Conservation (phyloP, 1,284 basidiomycete genomes). For the Apiotrichum mycotoxinovorans region DNA sequence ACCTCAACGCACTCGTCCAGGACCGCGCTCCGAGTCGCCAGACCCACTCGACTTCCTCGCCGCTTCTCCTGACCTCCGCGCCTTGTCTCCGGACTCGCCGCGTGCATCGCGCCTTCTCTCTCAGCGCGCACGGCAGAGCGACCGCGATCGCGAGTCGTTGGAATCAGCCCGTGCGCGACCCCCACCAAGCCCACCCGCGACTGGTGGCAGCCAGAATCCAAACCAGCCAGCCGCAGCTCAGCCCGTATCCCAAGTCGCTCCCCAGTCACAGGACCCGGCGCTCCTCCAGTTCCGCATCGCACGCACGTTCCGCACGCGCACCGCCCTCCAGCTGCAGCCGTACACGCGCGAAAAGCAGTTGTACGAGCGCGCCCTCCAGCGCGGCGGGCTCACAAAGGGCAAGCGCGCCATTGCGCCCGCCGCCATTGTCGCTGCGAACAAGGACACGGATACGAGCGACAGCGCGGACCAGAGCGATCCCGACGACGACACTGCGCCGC, state of each 20-base stretch:
- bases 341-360: slow-evolving; percentile 46
- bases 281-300: slow-evolving; percentile 42
- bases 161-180: background rate
- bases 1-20: too few species aligned
- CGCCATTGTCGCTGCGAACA: slow-evolving; percentile 1
- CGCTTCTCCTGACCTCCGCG: background rate
- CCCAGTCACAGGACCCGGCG: slow-evolving; percentile 26
- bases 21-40: background rate
- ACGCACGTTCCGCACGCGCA: slow-evolving; percentile 47
- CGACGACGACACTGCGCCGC: slow-evolving; percentile 11
- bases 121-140: background rate
- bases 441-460: slow-evolving; percentile 16
- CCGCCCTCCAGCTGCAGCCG: slow-evolving; percentile 47
- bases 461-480: slow-evolving; percentile 7
- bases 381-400: slow-evolving; percentile 40
- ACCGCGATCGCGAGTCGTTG: too few species aligned
- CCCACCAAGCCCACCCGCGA: background rate
- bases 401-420: slow-evolving; percentile 13
- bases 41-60: background rate
- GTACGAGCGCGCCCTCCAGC: slow-evolving; percentile 39
- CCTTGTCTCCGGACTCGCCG: background rate
- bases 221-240: background rate
- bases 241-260: background rate
- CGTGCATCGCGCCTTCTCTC: background rate
- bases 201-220: background rate